Base-by-base conservation (phyloP, 257 asterid genomes). In the Petunia secreta region DNA sequence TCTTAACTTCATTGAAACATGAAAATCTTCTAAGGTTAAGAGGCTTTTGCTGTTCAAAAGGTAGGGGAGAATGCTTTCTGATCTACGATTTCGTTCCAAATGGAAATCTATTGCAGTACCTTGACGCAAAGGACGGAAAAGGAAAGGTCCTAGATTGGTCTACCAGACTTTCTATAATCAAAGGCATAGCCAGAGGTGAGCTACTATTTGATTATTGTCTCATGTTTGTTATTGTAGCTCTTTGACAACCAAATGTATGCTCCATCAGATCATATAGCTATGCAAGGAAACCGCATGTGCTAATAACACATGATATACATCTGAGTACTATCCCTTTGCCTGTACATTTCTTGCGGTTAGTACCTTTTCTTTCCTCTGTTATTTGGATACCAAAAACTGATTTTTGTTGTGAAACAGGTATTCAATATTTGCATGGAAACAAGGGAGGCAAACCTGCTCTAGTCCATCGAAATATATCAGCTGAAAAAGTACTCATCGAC, bases 41-140 rank as follows among this genome's bases (percentile, higher is more conserved):
- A 89, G 99, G 99, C 79, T 92, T 96, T 79, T 94, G 99, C 71
- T 94, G 98, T 80, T 96, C 99, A 0, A 94, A 91, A 84, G 97
- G 95, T 4, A 85, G 99, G 54, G 99, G 98, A 44, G 99, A 94
- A 84, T 96, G 98, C 87, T 96, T 96, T 79, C 98, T 96, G 46
- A 82, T 96, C 65, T 94, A 94, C 0, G 98, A 96, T 16, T 96
- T 89, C 3, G 97, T 94, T 5, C 88, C 97, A 0, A 91, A 96
- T 9, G 99, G 98, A 65, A 94, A 87, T 82, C 85, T 96, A 88
- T 85, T 90, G 91, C 92, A 89, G 63, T 91, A 86, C 77, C 97
- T 96, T 25, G 97, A 94, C 75, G 81, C 82, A 81, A 89, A 84
- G 80, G 91, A 86, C 50, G 89, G 91, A 13, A 82, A 86, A 67